Evolutionary conservation across 2,329 filamentous ascomycete genomes (phyloP).

Genomic region (Metarhizium guizhouense): DNA sequence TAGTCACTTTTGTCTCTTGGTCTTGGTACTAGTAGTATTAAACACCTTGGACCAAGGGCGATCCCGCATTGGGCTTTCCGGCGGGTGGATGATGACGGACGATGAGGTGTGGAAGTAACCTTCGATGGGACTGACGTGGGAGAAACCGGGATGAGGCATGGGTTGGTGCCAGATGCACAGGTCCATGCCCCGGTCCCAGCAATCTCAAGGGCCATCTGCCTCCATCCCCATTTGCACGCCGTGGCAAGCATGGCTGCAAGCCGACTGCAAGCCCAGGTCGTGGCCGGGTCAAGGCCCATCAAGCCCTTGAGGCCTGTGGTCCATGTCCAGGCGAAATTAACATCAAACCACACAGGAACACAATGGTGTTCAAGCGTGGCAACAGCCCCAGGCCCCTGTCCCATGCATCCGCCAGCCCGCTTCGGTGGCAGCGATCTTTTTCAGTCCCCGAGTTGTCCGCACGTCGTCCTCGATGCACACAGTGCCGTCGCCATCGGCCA

Average conservation of each 20-base stretch:
- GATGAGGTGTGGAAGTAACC: neutral
- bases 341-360: constrained; percentile 3
- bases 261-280: neutral
- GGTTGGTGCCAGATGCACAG: neutral
- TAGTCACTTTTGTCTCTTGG: neutral
- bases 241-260: neutral
- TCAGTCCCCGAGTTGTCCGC: neutral
- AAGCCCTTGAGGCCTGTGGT: neutral
- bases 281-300: neutral
- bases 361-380: neutral
- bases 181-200: neutral
- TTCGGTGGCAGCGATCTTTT: neutral
- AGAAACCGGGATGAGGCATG: neutral
- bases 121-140: neutral
- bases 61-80: constrained; percentile 7
- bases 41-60: constrained; percentile 5
- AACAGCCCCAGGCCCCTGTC: neutral
- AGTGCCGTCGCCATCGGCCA: neutral
- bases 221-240: neutral
- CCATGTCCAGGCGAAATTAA: constrained; percentile 6
- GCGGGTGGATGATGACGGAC: neutral
- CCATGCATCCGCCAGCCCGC: neutral
- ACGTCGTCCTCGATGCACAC: neutral
- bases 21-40: neutral
- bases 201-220: neutral